phyloP scores from a whole-genome alignment of 1,284 basidiomycete species.

The Ganoderma lingzhi region DNA sequence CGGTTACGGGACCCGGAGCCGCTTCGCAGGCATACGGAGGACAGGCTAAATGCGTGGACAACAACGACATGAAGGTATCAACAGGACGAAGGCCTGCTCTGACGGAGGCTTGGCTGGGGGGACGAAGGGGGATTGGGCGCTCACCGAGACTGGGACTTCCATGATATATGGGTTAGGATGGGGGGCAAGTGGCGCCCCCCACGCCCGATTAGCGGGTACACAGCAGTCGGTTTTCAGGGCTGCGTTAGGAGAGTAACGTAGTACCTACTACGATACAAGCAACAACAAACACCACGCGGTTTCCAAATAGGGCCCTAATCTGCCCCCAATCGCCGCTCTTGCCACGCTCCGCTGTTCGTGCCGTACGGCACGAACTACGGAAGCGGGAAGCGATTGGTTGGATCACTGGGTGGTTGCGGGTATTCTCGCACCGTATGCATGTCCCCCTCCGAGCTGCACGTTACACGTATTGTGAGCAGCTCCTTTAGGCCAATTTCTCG shows the following conservation, averaged over 20 bases:
- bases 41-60: not conserved
- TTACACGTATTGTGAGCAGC: no score
- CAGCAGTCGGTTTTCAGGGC: not conserved
- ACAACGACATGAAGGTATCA: not conserved
- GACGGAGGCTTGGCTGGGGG: not conserved
- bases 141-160: not conserved
- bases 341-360: not conserved
- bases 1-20: not conserved
- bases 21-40: no score
- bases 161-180: not conserved
- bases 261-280: not conserved
- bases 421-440: no score
- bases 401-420: not conserved
- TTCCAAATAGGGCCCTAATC: not conserved
- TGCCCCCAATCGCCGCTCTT: no score
- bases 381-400: not conserved
- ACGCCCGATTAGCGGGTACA: not conserved
- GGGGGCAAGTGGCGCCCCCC: slow-evolving; percentile 8
- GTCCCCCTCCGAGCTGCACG: no score
- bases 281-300: not conserved
- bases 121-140: not conserved
- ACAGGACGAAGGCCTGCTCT: not conserved
- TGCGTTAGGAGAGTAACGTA: not conserved
- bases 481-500: no score
- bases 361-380: not conserved